These are phyloP conservation scores for Thamnidium elegans DNA, from an alignment of 192 early-diverging fungal genomes.

Conservation along the genomic window DNA sequence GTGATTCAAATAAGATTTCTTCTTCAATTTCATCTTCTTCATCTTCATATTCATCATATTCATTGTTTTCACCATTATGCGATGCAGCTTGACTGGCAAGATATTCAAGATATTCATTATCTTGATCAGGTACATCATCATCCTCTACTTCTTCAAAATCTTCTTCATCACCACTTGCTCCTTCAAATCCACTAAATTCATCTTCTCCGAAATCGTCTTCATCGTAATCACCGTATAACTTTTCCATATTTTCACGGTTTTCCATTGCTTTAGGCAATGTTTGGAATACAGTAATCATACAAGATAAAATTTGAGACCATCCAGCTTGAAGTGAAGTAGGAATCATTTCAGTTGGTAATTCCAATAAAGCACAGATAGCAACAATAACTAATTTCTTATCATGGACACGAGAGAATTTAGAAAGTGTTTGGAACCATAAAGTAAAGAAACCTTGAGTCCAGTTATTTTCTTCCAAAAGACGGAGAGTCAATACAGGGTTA, in stretches of 20 bases:
- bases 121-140: conserved; percentile 61
- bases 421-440: conserved; percentile 70
- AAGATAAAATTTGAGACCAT: conserved; percentile 73
- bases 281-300: conserved; percentile 70
- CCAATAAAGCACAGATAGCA: conserved; percentile 70
- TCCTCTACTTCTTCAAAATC: conserved; percentile 38
- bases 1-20: conserved; percentile 74
- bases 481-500: conserved; percentile 75
- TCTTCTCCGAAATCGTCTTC: conserved; percentile 50
- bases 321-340: conserved; percentile 69
- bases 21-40: conserved; percentile 68
- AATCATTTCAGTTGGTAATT: conserved; percentile 66
- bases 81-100: conserved; percentile 52
- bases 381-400: conserved; percentile 93
- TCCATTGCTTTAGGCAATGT: conserved; percentile 69
- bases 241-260: conserved; percentile 49
- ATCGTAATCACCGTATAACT: conserved; percentile 54
- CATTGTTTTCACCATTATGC: conserved; percentile 45
- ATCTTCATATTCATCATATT: conserved; percentile 51
- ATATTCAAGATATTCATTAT: conserved; percentile 58
- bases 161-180: conserved; percentile 56
- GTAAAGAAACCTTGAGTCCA: conserved; percentile 79
- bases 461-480: conserved; percentile 72
- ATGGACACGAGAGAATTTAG: conserved; percentile 80
- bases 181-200: conserved; percentile 42